These are phyloP conservation scores for Eucalyptus erythrocorys DNA, from an alignment of 345 rosid species.

Conservation along the genomic window DNA sequence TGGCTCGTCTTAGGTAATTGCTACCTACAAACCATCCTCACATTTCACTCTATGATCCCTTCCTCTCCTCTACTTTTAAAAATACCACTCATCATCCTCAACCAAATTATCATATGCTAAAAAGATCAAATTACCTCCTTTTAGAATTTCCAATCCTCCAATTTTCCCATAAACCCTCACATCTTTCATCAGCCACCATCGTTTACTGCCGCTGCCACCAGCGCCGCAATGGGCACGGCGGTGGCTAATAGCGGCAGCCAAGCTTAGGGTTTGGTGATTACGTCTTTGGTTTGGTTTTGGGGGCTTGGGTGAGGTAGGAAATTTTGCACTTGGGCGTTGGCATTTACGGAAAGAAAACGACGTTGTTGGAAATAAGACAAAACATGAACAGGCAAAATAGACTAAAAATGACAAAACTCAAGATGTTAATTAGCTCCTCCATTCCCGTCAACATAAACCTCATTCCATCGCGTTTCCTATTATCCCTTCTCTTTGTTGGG, in stretches of 20 bases:
- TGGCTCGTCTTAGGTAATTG: not conserved
- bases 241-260: not conserved
- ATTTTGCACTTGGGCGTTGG: not conserved
- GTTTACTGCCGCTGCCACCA: not conserved
- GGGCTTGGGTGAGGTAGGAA: not conserved
- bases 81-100: not conserved
- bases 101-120: not conserved
- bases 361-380: not conserved
- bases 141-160: not conserved
- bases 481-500: not conserved
- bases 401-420: not conserved
- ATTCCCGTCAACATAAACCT: not conserved
- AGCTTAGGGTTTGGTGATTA: not conserved
- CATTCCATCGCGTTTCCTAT: not conserved
- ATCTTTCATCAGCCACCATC: not conserved
- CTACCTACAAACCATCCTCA: not conserved
- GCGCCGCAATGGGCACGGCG: not conserved
- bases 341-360: not conserved
- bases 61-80: not conserved
- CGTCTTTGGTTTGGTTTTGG: not conserved
- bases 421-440: not conserved
- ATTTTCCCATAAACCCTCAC: not conserved
- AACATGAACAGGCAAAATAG: not conserved
- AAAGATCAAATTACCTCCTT: not conserved
- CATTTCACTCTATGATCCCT: not conserved